Evolutionary conservation across 2,329 filamentous ascomycete genomes (phyloP), one percentile per base, ranked within the genome.

Genomic region (Colletotrichum simmondsii): DNA sequence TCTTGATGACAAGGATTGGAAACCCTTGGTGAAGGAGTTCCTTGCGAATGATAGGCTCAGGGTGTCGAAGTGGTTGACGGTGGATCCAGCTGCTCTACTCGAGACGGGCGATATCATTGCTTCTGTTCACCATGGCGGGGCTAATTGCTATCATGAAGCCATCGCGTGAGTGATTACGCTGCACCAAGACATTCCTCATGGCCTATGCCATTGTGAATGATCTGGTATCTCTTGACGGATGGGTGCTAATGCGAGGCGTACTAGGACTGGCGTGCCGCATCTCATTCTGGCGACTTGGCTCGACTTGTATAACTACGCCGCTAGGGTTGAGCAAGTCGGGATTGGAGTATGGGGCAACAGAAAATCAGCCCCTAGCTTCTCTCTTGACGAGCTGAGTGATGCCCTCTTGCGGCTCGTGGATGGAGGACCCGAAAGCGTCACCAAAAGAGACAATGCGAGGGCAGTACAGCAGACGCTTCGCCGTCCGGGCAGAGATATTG

Each of bases 211-310:
- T 8, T 30, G 28, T 7, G 28, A 30, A 30, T 7, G 22, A 26
- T 19, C n/a, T 61, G 14, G 26, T 65, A n/a, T 61, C 71, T 26
- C 56, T 19, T 28, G 8, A 65, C 12, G 10, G n/a, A 67, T 30
- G 28, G 28, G 28, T 30, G 28, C 28, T 30, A 30, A 30, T 30
- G 28, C 28, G 28, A 30, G 28, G 28, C 28, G 19, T 16, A 30
- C 11, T 32, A 86, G 86, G 5, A 79, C 81, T 11, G 85, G 85
- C 3, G 78, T 85, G 5, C 82, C 86, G 2, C 86, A 88, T 54
- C 75, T 88, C 7, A 74, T 87, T 5, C 78, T 88, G 1, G 86
- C 87, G 0, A 72, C 82, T 0, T 87, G 86, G 86, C 77, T 83
- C 1, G 86, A 88, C 64, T 80, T 83, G 0, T 86, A 86, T 66